phyloP scores from a whole-genome alignment of 306 rosid genomes.

The Astragalus membranaceus region DNA sequence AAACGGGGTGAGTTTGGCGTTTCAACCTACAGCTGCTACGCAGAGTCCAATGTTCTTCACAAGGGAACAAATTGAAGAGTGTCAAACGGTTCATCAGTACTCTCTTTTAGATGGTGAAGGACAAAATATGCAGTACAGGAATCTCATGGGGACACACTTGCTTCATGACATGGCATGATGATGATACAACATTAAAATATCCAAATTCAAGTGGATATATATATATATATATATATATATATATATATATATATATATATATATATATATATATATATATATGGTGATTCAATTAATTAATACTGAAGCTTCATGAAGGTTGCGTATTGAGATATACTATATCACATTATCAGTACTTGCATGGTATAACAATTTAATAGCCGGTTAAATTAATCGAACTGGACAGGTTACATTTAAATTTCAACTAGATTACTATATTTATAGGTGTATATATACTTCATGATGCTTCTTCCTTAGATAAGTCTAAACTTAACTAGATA shows the following conservation, averaged over 20 bases:
- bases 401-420: neutral
- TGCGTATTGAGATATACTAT: too few species aligned
- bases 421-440: neutral
- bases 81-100: constrained; percentile 67
- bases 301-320: neutral
- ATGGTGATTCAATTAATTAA: too few species aligned
- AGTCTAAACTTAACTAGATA: too few species aligned
- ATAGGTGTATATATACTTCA: constrained; percentile 2
- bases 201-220: neutral
- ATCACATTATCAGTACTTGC: too few species aligned
- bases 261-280: too few species aligned
- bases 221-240: too few species aligned
- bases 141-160: constrained; percentile 82
- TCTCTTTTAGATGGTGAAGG: constrained; percentile 70
- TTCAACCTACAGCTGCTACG: constrained; percentile 27
- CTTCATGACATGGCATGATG: constrained; percentile 66
- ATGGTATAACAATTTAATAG: neutral
- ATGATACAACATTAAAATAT: neutral
- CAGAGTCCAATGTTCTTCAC: constrained; percentile 44
- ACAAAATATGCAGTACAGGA: constrained; percentile 71
- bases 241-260: too few species aligned
- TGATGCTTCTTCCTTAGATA: constrained; percentile 21
- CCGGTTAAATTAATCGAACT: neutral
- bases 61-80: constrained; percentile 59
- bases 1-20: constrained; percentile 56